Percentiles rank a stretch among this genome's conserved stretches.
Evolutionary conservation across 2,329 filamentous ascomycete genomes (phyloP).

Genomic region (Cordyceps tenuipes): DNA sequence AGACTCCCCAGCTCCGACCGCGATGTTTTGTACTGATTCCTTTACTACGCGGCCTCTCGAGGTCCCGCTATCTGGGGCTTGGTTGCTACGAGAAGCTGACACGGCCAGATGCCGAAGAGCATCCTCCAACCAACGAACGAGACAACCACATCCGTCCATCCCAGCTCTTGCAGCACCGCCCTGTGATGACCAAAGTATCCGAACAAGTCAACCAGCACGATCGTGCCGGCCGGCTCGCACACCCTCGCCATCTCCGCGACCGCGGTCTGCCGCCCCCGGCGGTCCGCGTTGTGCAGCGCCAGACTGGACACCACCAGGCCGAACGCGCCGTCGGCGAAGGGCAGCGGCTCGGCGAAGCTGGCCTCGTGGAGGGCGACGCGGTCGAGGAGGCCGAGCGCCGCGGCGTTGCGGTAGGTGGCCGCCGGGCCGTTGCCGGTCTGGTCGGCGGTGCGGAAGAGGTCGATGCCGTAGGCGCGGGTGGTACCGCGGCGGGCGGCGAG

Average conservation of each 20-base stretch:
- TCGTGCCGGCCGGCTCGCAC: conserved; percentile 10
- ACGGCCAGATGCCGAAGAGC: conserved; percentile 13
- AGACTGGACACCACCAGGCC: conserved; percentile 11
- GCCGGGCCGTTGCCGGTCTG: conserved; percentile 14
- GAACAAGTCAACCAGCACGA: conserved; percentile 13
- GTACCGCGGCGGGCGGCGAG: conserved; percentile 10
- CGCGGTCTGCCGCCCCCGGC: conserved; percentile 4
- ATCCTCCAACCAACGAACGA: conserved; percentile 10
- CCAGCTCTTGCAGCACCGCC: conserved; percentile 9
- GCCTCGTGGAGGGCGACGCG: conserved; percentile 10
- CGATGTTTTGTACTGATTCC: background rate
- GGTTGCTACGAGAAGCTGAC: conserved; percentile 13
- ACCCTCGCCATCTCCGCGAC: conserved; percentile 14
- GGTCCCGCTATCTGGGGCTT: conserved; percentile 1
- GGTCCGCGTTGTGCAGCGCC: conserved; percentile 13
- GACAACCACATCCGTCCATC: conserved; percentile 11
- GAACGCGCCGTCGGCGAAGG: conserved; percentile 13
- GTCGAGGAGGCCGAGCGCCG: conserved; percentile 8
- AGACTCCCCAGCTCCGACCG: background rate
- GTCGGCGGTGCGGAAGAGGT: conserved; percentile 14
- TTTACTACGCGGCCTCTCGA: background rate
- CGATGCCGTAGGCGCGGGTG: conserved; percentile 14
- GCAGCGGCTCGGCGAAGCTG: conserved; percentile 12
- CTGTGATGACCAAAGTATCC: conserved; percentile 13
- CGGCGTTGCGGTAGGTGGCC: conserved; percentile 14